These are phyloP conservation scores for Yamadazyma scolyti DNA, from an alignment of 805 yeast species.

Conservation along the genomic window DNA sequence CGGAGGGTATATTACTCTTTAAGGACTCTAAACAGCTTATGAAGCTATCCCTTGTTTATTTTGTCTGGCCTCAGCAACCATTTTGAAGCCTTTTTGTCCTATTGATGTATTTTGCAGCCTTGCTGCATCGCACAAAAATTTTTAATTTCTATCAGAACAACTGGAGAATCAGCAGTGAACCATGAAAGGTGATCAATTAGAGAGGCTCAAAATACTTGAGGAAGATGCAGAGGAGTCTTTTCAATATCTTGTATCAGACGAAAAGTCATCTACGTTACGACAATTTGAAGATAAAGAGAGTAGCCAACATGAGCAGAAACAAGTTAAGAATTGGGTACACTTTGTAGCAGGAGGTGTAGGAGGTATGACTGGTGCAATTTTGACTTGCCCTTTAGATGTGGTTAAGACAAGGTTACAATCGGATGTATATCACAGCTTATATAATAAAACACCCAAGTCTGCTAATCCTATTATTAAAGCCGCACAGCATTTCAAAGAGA, in stretches of 20 bases:
- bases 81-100: too few relatives aligned
- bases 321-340: conserved; percentile 55
- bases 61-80: too few relatives aligned
- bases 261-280: conserved; percentile 55
- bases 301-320: conserved; percentile 7
- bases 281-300: conserved; percentile 10
- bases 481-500: conserved; percentile 75
- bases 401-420: conserved; percentile 94
- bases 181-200: too few relatives aligned
- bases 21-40: too few relatives aligned
- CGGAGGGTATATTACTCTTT: not conserved
- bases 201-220: conserved; percentile 24
- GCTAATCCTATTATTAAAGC: conserved; percentile 41
- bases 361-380: conserved; percentile 96
- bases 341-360: conserved; percentile 92
- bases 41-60: too few relatives aligned
- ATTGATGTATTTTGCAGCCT: too few relatives aligned
- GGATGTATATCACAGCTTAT: conserved; percentile 66
- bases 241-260: conserved; percentile 69
- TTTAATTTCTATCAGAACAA: too few relatives aligned
- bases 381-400: conserved; percentile 93
- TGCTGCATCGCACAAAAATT: too few relatives aligned
- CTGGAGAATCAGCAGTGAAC: too few relatives aligned
- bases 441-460: conserved; percentile 44
- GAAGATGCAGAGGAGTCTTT: conserved; percentile 56